Percentiles rank a stretch among this genome's conserved stretches.
phyloP scores from a whole-genome alignment of 1,139 yeast species.

The Saccharomyces hybrid region DNA sequence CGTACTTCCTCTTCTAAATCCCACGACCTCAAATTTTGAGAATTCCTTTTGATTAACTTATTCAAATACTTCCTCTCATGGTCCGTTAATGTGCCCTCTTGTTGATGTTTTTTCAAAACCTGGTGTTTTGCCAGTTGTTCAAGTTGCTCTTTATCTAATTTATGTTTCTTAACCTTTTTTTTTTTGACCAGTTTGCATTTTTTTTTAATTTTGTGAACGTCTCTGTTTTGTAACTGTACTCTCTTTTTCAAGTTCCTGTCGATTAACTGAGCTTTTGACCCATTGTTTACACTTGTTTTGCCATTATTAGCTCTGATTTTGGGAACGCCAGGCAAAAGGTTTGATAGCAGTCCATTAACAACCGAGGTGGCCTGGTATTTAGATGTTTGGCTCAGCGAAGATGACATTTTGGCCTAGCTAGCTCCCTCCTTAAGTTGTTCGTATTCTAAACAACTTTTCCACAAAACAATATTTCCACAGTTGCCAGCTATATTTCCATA shows the following conservation, averaged over 20 bases:
- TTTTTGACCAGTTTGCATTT: background rate
- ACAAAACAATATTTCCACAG: background rate
- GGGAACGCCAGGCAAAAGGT: constrained; percentile 25
- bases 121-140: constrained; percentile 45
- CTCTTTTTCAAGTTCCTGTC: constrained; percentile 32
- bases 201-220: constrained; percentile 32
- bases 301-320: constrained; percentile 10
- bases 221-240: constrained; percentile 32
- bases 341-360: constrained; percentile 21
- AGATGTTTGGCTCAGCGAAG: constrained; percentile 4
- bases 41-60: constrained; percentile 43
- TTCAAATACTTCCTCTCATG: constrained; percentile 45
- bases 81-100: constrained; percentile 33
- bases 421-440: background rate
- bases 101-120: constrained; percentile 40
- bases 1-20: constrained; percentile 40
- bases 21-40: constrained; percentile 40
- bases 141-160: constrained; percentile 37
- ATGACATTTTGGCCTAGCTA: background rate
- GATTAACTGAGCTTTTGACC: constrained; percentile 35
- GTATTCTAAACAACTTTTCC: too few species aligned
- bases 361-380: constrained; percentile 25
- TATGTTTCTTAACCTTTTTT: constrained; percentile 27
- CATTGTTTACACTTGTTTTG: constrained; percentile 10
- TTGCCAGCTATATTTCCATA: background rate